phyloP scores from a whole-genome alignment of 345 rosid genomes.

The Lepidium sativum region DNA sequence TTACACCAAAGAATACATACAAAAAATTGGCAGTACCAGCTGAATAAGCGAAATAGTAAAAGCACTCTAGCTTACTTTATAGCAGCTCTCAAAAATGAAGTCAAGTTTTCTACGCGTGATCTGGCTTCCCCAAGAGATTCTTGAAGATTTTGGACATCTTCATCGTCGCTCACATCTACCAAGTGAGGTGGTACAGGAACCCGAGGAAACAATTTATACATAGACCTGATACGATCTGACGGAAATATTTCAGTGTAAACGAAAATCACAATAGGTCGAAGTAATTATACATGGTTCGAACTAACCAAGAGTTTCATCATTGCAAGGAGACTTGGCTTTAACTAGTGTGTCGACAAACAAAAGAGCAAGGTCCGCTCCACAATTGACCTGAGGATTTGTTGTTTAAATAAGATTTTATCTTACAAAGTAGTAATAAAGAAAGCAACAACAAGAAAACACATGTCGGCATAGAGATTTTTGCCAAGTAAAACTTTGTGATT shows the following conservation, averaged over 20 bases:
- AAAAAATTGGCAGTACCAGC: background rate
- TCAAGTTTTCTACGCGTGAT: conserved; percentile 68
- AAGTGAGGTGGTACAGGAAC: conserved; percentile 64
- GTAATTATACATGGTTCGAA: conserved; percentile 12
- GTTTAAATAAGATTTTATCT: background rate
- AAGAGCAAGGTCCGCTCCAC: conserved; percentile 85
- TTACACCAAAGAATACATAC: background rate
- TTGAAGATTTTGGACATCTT: conserved; percentile 62
- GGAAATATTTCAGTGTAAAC: conserved; percentile 27
- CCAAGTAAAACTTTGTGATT: background rate
- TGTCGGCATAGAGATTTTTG: background rate
- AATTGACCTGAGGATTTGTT: conserved; percentile 49
- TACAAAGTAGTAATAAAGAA: background rate
- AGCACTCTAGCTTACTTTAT: conserved; percentile 43
- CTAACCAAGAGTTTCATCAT: conserved; percentile 69
- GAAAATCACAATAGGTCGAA: background rate
- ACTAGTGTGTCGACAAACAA: conserved; percentile 66
- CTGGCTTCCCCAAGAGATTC: conserved; percentile 90
- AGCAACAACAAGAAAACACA: background rate
- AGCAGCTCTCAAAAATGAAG: conserved; percentile 84
- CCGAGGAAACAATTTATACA: conserved; percentile 73
- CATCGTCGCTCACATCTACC: conserved; percentile 46
- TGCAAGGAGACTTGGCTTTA: conserved; percentile 62
- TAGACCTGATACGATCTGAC: conserved; percentile 70
- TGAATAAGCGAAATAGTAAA: background rate